These are phyloP conservation scores for Solanum pennellii DNA, from an alignment of 257 asterid species.

Conservation along the genomic window DNA sequence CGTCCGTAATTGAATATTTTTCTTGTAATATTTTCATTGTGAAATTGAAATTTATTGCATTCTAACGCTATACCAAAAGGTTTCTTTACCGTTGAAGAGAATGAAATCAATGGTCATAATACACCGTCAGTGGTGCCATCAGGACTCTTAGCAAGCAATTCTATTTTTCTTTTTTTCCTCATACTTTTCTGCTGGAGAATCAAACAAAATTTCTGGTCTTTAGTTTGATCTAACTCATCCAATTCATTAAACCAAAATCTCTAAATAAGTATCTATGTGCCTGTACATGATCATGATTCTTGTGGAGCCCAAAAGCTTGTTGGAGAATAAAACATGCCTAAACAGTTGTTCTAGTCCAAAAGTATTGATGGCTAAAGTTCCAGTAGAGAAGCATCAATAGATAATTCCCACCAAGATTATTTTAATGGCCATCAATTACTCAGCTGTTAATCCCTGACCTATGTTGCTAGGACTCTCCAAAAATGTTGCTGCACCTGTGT, in stretches of 20 bases:
- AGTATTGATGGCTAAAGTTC: not conserved
- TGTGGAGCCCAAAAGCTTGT: not conserved
- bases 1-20: too few relatives aligned
- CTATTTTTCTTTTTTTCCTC: too few relatives aligned
- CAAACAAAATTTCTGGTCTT: too few relatives aligned
- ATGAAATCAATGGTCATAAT: too few relatives aligned
- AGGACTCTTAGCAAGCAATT: too few relatives aligned
- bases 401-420: not conserved
- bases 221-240: constrained; percentile 16
- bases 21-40: too few relatives aligned
- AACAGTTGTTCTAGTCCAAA: not conserved
- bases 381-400: not conserved
- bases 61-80: too few relatives aligned
- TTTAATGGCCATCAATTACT: not conserved
- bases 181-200: too few relatives aligned
- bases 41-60: too few relatives aligned
- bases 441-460: not conserved
- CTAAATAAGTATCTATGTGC: not conserved
- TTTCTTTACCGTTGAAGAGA: too few relatives aligned
- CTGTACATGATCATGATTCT: not conserved
- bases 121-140: too few relatives aligned
- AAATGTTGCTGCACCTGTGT: not conserved
- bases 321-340: not conserved
- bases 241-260: constrained; percentile 1
- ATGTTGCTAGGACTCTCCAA: not conserved